Evolutionary conservation across 306 rosid species (phyloP).

Genomic region (Albizia julibrissin): DNA sequence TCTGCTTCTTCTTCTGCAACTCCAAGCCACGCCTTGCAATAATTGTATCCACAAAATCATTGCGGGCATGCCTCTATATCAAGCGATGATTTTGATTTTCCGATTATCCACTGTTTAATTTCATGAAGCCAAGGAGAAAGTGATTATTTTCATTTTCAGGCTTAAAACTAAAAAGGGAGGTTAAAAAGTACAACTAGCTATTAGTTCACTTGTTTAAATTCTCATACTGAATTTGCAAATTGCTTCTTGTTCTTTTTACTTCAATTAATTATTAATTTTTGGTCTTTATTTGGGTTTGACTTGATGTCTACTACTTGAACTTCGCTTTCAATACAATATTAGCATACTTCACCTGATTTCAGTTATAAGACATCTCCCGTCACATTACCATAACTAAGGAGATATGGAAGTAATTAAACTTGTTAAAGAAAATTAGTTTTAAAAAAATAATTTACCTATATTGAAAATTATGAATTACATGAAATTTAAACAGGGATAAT

Average conservation of each 20-base stretch:
- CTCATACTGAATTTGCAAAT: not conserved
- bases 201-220: not conserved
- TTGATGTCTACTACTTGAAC: not conserved
- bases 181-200: not conserved
- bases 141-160: not conserved
- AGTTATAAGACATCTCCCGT: no score
- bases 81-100: not conserved
- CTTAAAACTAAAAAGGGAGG: not conserved
- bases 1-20: not conserved
- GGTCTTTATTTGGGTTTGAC: not conserved
- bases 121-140: not conserved
- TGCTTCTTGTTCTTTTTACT: not conserved
- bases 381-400: no score
- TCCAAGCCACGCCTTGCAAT: constrained; percentile 31
- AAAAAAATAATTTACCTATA: no score
- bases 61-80: not conserved
- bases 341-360: no score
- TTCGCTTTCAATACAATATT: not conserved
- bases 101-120: not conserved
- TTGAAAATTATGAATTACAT: no score
- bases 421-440: no score
- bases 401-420: no score
- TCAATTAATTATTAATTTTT: no score
- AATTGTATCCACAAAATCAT: constrained; percentile 30
- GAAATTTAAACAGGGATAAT: no score